phyloP scores from a whole-genome alignment of 331 rosid species.

The Telfairia occidentalis region DNA sequence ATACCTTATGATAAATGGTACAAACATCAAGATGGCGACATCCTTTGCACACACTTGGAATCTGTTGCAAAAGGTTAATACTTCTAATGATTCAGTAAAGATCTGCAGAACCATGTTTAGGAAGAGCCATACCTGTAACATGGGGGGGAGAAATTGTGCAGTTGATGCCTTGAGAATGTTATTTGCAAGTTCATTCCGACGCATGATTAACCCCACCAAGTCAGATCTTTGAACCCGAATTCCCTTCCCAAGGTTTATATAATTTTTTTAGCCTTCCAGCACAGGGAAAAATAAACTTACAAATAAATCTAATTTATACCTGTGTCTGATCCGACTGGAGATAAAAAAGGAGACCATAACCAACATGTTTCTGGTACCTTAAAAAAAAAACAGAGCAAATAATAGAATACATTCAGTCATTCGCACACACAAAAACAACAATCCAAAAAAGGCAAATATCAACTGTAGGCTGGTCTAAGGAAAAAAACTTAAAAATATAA shows the following conservation, averaged over 20 bases:
- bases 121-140: constrained; percentile 45
- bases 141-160: constrained; percentile 65
- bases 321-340: constrained; percentile 77
- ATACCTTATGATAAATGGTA: constrained; percentile 84
- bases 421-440: not conserved
- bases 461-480: not conserved
- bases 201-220: constrained; percentile 75
- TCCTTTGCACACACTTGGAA: constrained; percentile 59
- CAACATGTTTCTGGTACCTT: constrained; percentile 71
- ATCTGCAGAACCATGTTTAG: constrained; percentile 14
- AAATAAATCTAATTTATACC: constrained; percentile 24
- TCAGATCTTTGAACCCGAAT: constrained; percentile 70
- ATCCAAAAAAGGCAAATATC: not conserved
- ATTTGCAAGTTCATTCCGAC: constrained; percentile 83
- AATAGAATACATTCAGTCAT: constrained; percentile 1
- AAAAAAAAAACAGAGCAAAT: constrained; percentile 13
- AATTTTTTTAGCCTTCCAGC: constrained; percentile 12
- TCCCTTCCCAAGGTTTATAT: constrained; percentile 35
- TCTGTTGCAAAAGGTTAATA: constrained; percentile 36
- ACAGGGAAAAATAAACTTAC: constrained; percentile 11
- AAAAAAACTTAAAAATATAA: not conserved
- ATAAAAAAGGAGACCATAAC: constrained; percentile 79
- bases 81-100: constrained; percentile 9
- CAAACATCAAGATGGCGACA: constrained; percentile 91
- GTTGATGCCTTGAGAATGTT: constrained; percentile 64